Evolutionary conservation across 495 filamentous ascomycete species (phyloP).

Genomic region (Letharia lupina): DNA sequence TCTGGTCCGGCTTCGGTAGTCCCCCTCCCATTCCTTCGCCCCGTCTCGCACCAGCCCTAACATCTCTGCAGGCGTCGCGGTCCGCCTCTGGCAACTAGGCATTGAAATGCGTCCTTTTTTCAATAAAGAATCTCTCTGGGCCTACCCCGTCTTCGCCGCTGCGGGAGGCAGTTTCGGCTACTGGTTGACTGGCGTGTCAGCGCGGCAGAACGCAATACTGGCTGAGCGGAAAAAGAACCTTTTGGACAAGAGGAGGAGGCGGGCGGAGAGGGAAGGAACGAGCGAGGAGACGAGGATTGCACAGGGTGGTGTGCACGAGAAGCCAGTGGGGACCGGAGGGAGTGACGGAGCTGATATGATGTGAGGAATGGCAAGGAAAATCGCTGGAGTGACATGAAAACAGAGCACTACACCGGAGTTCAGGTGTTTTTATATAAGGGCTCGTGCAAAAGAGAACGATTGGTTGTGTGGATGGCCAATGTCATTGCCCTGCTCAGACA

Average conservation of each 20-base stretch:
- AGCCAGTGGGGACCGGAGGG: slow-evolving; percentile 5
- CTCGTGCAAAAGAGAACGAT: not conserved
- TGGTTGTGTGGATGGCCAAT: not conserved
- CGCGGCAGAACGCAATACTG: slow-evolving; percentile 65
- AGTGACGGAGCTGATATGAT: slow-evolving; percentile 12
- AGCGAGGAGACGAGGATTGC: slow-evolving; percentile 33
- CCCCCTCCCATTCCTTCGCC: slow-evolving; percentile 27
- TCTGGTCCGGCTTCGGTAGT: slow-evolving; percentile 95
- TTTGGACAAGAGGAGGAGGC: slow-evolving; percentile 78
- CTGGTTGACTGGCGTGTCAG: slow-evolving; percentile 83
- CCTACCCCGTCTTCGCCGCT: slow-evolving; percentile 81
- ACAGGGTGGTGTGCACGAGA: slow-evolving; percentile 24
- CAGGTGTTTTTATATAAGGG: not conserved
- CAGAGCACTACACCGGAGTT: not conserved
- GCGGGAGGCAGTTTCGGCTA: slow-evolving; percentile 90
- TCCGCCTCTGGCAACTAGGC: slow-evolving; percentile 91
- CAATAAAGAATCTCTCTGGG: slow-evolving; percentile 67
- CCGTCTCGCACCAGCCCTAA: slow-evolving; percentile 5
- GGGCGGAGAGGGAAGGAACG: slow-evolving; percentile 51
- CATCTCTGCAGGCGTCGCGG: slow-evolving; percentile 59
- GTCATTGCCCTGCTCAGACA: not conserved
- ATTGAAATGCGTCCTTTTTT: slow-evolving; percentile 97
- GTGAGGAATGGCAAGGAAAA: not conserved
- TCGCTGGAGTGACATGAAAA: not conserved
- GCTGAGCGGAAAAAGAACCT: slow-evolving; percentile 65